Conservation (phyloP, 2,329 filamentous ascomycete genomes). For the Colletotrichum sansevieriae region DNA sequence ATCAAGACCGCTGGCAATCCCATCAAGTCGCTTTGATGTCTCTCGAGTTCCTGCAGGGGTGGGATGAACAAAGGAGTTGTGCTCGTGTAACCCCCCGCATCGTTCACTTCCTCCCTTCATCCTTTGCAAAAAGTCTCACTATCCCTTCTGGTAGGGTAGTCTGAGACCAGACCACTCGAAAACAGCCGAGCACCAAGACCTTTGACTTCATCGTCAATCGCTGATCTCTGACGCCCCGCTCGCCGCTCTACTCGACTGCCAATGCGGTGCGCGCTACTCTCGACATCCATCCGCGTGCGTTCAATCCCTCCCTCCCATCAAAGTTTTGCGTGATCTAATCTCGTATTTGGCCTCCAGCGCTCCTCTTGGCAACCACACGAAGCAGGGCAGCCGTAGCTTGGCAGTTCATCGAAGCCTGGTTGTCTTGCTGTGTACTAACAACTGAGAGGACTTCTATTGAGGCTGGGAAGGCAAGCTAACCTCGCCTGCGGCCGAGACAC, state of each 20-base stretch:
- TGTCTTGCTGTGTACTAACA: conserved; percentile 4
- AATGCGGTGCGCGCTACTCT: conserved; percentile 28
- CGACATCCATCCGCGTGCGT: conserved; percentile 23
- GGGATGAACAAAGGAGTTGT: conserved; percentile 26
- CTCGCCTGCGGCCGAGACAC: conserved; percentile 14
- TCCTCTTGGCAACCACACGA: conserved; percentile 9
- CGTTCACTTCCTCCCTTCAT: conserved; percentile 5
- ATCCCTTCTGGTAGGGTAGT: conserved; percentile 10
- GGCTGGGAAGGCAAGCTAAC: not conserved
- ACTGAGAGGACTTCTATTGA: not conserved
- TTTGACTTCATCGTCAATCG: conserved; percentile 22
- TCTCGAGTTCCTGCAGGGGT: not conserved
- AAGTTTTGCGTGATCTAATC: not conserved
- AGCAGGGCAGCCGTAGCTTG: not conserved
- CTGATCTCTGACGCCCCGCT: not conserved
- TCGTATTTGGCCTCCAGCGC: conserved; percentile 7
- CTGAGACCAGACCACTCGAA: conserved; percentile 21
- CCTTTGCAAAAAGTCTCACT: not conserved
- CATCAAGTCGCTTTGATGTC: not conserved
- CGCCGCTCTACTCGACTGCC: not conserved
- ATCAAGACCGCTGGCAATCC: conserved; percentile 17
- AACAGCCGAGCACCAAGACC: conserved; percentile 32
- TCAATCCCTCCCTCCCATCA: conserved; percentile 10
- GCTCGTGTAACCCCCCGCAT: conserved; percentile 13
- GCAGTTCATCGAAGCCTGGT: not conserved